A percentile compares a stretch with the other conserved stretches of the same genome.
Evolutionary conservation across 2,329 filamentous ascomycete species (phyloP).

Genomic region (Fusarium pseudograminearum): DNA sequence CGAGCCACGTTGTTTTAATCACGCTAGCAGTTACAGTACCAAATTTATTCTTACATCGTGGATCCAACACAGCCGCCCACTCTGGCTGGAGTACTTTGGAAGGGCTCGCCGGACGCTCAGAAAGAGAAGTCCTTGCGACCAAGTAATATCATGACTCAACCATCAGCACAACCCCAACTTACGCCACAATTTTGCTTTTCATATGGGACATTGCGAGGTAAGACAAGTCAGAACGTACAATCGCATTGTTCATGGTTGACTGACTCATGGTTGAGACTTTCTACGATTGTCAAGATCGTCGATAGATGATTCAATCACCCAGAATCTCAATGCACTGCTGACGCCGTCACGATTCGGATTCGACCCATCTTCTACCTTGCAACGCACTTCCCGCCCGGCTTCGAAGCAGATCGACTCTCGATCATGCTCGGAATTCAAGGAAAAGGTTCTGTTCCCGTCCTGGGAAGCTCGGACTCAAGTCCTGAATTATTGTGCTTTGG

Average conservation of each 20-base stretch:
- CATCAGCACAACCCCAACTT: slow-evolving; percentile 63
- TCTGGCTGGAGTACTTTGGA: slow-evolving; percentile 65
- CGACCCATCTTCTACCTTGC: slow-evolving; percentile 81
- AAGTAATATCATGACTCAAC: slow-evolving; percentile 60
- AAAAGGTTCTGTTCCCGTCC: slow-evolving; percentile 83
- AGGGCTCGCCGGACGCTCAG: slow-evolving; percentile 56
- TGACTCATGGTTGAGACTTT: slow-evolving; percentile 74
- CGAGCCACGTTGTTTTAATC: slow-evolving; percentile 18
- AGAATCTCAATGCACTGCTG: slow-evolving; percentile 90
- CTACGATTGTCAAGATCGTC: slow-evolving; percentile 84
- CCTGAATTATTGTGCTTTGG: slow-evolving; percentile 87
- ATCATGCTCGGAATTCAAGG: slow-evolving; percentile 79
- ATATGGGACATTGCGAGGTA: slow-evolving; percentile 75
- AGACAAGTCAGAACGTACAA: slow-evolving; percentile 27
- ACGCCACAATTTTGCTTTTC: slow-evolving; percentile 85
- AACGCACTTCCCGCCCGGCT: slow-evolving; percentile 65
- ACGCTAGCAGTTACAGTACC: slow-evolving; percentile 14
- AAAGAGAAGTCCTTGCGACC: slow-evolving; percentile 47
- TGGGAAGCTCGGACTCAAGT: slow-evolving; percentile 89
- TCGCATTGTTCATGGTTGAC: slow-evolving; percentile 4
- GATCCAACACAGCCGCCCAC: slow-evolving; percentile 47
- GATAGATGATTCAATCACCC: slow-evolving; percentile 92
- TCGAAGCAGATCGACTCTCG: slow-evolving; percentile 67
- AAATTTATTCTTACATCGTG: neutral
- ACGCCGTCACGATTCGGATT: slow-evolving; percentile 80